These are phyloP conservation scores for Paramecium pentaurelia DNA, from an alignment of 73 alveolate species.

Conservation along the genomic window DNA sequence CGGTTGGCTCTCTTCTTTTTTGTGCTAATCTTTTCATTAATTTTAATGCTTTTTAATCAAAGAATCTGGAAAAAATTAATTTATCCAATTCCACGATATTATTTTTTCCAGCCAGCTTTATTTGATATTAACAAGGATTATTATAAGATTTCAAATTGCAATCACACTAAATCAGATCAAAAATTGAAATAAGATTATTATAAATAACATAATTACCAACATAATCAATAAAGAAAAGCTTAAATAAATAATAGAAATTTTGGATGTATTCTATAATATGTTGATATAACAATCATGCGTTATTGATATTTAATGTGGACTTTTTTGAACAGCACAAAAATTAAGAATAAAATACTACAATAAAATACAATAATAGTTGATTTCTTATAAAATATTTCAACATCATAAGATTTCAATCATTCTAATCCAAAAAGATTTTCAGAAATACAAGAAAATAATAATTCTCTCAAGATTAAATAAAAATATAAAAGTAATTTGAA, in stretches of 20 bases:
- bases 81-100: neutral
- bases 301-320: neutral
- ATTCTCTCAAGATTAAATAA: neutral
- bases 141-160: conserved; percentile 72
- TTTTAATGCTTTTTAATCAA: neutral
- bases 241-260: conserved; percentile 75
- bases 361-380: neutral
- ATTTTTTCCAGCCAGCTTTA: neutral
- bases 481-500: no score
- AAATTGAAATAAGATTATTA: conserved; percentile 89
- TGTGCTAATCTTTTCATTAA: neutral
- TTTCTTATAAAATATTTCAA: neutral
- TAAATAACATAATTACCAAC: conserved; percentile 78
- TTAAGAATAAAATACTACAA: neutral
- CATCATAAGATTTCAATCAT: neutral
- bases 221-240: conserved; percentile 68
- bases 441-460: neutral
- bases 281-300: neutral
- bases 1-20: neutral
- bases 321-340: neutral
- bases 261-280: neutral
- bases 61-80: neutral
- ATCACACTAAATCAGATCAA: conserved; percentile 72
- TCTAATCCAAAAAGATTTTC: neutral
- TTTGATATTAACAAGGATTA: neutral